Evolutionary conservation across 1,284 basidiomycete genomes (phyloP).

Genomic region (Neonothopanus nambi): DNA sequence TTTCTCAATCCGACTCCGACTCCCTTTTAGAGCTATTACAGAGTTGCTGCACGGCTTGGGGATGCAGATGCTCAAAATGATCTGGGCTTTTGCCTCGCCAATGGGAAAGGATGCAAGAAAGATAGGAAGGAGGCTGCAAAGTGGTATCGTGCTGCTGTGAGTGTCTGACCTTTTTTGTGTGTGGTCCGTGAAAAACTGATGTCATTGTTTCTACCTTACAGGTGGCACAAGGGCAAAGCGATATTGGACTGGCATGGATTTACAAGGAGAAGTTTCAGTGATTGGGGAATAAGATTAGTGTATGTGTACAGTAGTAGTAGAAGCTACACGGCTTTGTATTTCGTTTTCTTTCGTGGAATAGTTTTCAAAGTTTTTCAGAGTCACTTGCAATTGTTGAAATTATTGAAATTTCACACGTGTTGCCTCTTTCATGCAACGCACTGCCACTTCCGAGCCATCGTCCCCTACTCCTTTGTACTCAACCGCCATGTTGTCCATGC

Average conservation of each 20-base stretch:
- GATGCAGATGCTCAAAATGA: constrained; percentile 87
- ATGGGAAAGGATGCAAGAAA: constrained; percentile 89
- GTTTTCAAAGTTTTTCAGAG: too few species aligned
- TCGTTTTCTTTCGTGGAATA: too few species aligned
- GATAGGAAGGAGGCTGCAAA: constrained; percentile 83
- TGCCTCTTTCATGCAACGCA: background rate
- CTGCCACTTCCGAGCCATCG: background rate
- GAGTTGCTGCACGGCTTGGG: constrained; percentile 79
- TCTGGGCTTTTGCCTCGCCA: constrained; percentile 81
- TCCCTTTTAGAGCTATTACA: constrained; percentile 79
- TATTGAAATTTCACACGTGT: too few species aligned
- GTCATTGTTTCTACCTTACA: constrained; percentile 31
- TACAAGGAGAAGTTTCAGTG: constrained; percentile 77
- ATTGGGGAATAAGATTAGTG: background rate
- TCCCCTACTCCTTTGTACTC: background rate
- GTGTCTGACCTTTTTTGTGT: constrained; percentile 20
- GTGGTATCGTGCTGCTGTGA: constrained; percentile 86
- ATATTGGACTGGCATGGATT: constrained; percentile 85
- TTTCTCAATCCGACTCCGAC: too few species aligned
- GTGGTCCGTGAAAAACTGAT: background rate
- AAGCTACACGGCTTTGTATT: background rate
- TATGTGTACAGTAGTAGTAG: background rate
- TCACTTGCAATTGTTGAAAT: too few species aligned
- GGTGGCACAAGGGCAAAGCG: constrained; percentile 76
- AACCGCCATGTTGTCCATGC: constrained; percentile 7